These are phyloP conservation scores for Nicotiana paniculata DNA, from an alignment of 257 asterid genomes.

Conservation along the genomic window DNA sequence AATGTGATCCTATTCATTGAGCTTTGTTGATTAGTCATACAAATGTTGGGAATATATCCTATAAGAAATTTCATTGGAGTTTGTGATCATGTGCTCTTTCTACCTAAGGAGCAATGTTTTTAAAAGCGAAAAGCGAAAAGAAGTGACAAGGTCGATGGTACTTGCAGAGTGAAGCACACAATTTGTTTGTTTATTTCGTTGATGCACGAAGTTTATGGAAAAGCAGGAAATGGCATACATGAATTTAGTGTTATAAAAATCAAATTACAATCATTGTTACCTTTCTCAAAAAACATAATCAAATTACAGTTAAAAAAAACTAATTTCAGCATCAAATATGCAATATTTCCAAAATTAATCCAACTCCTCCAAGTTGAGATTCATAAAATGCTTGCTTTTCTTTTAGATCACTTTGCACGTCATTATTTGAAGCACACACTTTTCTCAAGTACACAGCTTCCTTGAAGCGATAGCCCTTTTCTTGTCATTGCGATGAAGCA, in stretches of 20 bases:
- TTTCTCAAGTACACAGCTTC: background rate
- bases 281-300: background rate
- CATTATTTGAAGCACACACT: background rate
- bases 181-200: background rate
- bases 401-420: background rate
- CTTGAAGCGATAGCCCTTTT: background rate
- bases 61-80: background rate
- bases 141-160: background rate
- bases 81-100: background rate
- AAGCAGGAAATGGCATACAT: background rate
- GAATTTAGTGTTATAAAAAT: background rate
- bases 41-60: background rate
- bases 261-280: too few relatives aligned
- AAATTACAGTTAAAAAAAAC: background rate
- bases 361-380: background rate
- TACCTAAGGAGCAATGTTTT: background rate
- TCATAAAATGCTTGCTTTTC: background rate
- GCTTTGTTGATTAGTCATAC: background rate
- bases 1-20: background rate
- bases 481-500: background rate
- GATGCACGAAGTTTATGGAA: background rate
- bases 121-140: background rate
- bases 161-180: background rate
- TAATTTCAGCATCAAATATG: background rate
- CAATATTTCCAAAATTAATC: background rate